Evolutionary conservation across 805 yeast genomes (phyloP).

Genomic region (Starmerella floricola): DNA sequence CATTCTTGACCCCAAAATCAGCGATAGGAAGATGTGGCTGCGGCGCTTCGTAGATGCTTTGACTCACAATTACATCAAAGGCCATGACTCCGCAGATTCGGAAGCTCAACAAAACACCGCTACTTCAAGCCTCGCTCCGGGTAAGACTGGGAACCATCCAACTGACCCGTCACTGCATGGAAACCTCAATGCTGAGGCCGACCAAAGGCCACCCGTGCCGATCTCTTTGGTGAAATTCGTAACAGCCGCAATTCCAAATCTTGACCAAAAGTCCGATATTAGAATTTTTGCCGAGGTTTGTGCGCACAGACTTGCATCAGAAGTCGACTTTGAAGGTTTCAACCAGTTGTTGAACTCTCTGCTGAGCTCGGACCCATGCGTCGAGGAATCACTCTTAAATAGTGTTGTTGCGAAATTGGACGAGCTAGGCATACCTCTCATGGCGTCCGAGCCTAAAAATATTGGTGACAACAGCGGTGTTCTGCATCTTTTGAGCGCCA

Average conservation of each 20-base stretch:
- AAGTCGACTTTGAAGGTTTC: conserved; percentile 17
- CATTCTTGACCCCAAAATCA: conserved; percentile 10
- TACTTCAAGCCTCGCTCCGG: no score
- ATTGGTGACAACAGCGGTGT: conserved; percentile 8
- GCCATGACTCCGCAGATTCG: conserved; percentile 1
- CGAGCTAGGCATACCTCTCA: neutral
- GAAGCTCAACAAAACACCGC: neutral
- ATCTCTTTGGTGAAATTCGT: conserved; percentile 11
- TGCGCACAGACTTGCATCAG: conserved; percentile 8
- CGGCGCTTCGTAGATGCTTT: conserved; percentile 12
- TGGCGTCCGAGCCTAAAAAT: neutral
- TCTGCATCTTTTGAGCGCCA: conserved; percentile 5
- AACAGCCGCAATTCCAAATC: conserved; percentile 12
- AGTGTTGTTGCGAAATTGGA: conserved; percentile 2
- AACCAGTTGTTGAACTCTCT: conserved; percentile 10
- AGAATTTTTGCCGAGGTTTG: conserved; percentile 6
- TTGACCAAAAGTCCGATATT: conserved; percentile 5
- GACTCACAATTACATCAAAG: conserved; percentile 3
- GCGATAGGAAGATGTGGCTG: conserved; percentile 18
- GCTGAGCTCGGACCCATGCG: conserved; percentile 2
- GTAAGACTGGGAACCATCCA: no score
- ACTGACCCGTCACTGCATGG: no score
- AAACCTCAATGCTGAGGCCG: no score
- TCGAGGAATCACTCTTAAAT: conserved; percentile 8
- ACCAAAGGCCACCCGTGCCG: neutral